Conservation (phyloP, 192 early-diverging fungal genomes). For the Neocallimastix lanati region DNA sequence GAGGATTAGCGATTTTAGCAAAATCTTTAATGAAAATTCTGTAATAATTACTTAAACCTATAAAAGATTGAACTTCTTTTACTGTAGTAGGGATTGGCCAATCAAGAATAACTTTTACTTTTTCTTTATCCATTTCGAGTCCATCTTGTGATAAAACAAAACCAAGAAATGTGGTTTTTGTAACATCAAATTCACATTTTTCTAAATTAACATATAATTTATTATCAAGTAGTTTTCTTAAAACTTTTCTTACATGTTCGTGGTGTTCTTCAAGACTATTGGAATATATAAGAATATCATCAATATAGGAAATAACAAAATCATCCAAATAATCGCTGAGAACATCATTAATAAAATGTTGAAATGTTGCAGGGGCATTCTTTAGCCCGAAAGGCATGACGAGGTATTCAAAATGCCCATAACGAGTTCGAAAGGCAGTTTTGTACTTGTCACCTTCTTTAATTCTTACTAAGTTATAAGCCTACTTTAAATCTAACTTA, state of each 20-base stretch:
- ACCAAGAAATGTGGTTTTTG: slow-evolving; percentile 2
- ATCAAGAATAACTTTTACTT: slow-evolving; percentile 11
- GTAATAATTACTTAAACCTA: slow-evolving; percentile 14
- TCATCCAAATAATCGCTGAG: not conserved
- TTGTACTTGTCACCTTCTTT: slow-evolving; percentile 3
- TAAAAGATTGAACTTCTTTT: slow-evolving; percentile 5
- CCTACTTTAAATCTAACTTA: not conserved
- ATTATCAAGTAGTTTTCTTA: slow-evolving; percentile 8
- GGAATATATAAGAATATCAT: slow-evolving; percentile 7
- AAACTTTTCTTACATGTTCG: slow-evolving; percentile 7
- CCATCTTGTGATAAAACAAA: slow-evolving; percentile 15
- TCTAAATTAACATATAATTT: slow-evolving; percentile 13
- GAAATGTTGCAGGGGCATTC: slow-evolving; percentile 18
- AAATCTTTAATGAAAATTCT: slow-evolving; percentile 9
- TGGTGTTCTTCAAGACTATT: not conserved
- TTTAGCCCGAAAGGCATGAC: slow-evolving; percentile 16
- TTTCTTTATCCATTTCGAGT: slow-evolving; percentile 6
- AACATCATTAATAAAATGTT: slow-evolving; percentile 18
- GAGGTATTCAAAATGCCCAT: slow-evolving; percentile 11
- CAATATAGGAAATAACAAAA: not conserved
- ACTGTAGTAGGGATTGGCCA: slow-evolving; percentile 5
- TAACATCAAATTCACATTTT: slow-evolving; percentile 13
- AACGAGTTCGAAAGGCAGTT: slow-evolving; percentile 12
- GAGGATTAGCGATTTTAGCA: slow-evolving; percentile 4
- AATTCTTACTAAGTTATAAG: slow-evolving; percentile 1